A percentile compares a stretch with the other conserved stretches of the same genome.
Conservation (phyloP, 345 rosid species). For the Eucalyptus polybractea region DNA sequence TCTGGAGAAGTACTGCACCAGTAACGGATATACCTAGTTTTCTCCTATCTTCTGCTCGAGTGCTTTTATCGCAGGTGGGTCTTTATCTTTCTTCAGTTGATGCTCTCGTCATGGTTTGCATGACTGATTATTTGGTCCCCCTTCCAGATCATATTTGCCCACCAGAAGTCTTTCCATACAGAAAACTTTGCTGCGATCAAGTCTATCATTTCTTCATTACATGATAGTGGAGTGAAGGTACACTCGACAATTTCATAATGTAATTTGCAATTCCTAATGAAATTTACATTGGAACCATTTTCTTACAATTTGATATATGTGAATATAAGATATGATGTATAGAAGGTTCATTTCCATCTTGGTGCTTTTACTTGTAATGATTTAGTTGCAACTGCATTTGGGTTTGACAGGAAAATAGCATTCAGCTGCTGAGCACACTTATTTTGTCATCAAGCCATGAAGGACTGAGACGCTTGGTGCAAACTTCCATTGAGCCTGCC, state of each 20-base stretch:
- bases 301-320: not conserved
- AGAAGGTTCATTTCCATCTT: not conserved
- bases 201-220: constrained; percentile 30
- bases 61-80: constrained; percentile 59
- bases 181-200: constrained; percentile 42
- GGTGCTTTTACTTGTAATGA: not conserved
- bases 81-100: not conserved
- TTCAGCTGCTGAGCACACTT: constrained; percentile 28
- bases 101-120: not conserved
- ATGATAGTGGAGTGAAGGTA: constrained; percentile 27
- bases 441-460: constrained; percentile 55
- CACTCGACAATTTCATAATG: not conserved
- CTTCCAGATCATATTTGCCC: constrained; percentile 60
- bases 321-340: not conserved
- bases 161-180: constrained; percentile 49
- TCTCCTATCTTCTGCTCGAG: constrained; percentile 44
- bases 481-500: constrained; percentile 35
- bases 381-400: not conserved
- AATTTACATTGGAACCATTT: not conserved
- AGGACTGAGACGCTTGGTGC: constrained; percentile 31
- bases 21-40: constrained; percentile 15
- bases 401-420: constrained; percentile 9
- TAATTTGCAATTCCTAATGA: not conserved
- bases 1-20: constrained; percentile 41
- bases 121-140: not conserved